Evolutionary conservation across 1,284 basidiomycete species (phyloP).

Genomic region (Apiotrichum domesticum): DNA sequence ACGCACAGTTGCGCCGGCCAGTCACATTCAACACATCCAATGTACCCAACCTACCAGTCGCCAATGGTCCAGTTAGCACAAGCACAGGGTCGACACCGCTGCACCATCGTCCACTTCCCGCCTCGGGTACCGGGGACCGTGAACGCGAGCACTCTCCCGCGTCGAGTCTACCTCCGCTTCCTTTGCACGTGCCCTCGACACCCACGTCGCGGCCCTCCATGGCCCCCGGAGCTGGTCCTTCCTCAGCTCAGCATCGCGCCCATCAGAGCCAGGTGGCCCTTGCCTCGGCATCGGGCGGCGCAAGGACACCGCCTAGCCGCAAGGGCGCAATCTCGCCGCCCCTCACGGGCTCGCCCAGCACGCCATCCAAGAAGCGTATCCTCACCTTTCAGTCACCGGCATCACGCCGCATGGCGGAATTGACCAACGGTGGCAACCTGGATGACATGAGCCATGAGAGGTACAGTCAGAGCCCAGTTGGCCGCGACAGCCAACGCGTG

Average conservation of each 20-base stretch:
- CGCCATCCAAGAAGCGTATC: constrained; percentile 49
- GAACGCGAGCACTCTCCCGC: constrained; percentile 39
- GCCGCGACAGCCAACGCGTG: constrained; percentile 72
- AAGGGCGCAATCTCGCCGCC: constrained; percentile 36
- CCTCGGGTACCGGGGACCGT: constrained; percentile 21
- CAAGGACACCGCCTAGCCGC: constrained; percentile 26
- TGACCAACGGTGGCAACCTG: constrained; percentile 34
- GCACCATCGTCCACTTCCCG: constrained; percentile 43
- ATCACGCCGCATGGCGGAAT: constrained; percentile 27
- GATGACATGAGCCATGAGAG: constrained; percentile 66
- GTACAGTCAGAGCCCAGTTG: constrained; percentile 86
- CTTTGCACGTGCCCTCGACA: constrained; percentile 41
- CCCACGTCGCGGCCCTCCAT: constrained; percentile 30
- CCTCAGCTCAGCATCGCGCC: constrained; percentile 36
- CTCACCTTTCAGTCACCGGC: constrained; percentile 50
- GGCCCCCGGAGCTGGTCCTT: constrained; percentile 39
- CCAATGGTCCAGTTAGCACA: constrained; percentile 22
- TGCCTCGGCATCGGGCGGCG: constrained; percentile 21
- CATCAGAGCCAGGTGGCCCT: constrained; percentile 42
- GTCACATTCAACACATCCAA: constrained; percentile 32
- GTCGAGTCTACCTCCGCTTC: constrained; percentile 40
- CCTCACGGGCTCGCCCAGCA: constrained; percentile 41
- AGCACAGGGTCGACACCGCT: constrained; percentile 39
- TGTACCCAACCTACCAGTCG: constrained; percentile 25
- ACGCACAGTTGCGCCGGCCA: constrained; percentile 26